Percentiles rank a stretch among this genome's conserved stretches.
phyloP scores from a whole-genome alignment of 176 grass and related monocot genomes.

The Phoenix roebelenii region DNA sequence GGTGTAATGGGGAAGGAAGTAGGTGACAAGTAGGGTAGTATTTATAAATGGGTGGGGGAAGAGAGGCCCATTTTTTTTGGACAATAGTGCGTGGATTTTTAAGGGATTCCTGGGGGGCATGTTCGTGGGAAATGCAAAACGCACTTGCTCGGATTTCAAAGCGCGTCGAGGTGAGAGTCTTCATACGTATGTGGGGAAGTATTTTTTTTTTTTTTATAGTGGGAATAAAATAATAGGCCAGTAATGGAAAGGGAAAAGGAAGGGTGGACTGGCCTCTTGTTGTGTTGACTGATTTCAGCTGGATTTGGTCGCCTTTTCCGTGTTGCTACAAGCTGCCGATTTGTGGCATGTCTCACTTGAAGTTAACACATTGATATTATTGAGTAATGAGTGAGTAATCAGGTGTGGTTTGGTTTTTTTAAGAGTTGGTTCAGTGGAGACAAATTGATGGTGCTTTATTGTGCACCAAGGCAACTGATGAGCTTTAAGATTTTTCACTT shows the following conservation, averaged over 20 bases:
- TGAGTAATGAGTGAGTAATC: no score
- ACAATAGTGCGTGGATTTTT: background rate
- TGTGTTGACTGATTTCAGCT: no score
- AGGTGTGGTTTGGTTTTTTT: no score
- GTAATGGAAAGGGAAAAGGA: background rate
- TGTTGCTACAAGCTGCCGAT: no score
- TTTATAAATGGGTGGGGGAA: background rate
- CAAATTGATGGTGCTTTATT: no score
- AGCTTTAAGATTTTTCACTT: no score
- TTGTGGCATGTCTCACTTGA: no score
- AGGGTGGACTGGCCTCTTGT: no score
- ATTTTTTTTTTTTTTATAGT: background rate
- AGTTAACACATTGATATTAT: no score
- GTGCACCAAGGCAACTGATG: no score
- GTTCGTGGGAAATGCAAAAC: conserved; percentile 33
- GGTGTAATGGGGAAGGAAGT: background rate
- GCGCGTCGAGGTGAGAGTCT: conserved; percentile 17
- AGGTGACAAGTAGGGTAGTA: background rate
- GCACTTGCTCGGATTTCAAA: conserved; percentile 33
- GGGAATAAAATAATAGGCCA: background rate
- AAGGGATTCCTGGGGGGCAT: conserved; percentile 26
- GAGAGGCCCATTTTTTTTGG: background rate
- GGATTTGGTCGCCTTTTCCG: no score
- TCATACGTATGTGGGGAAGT: conserved; percentile 1
- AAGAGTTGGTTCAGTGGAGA: no score